Conservation (phyloP, 2,329 filamentous ascomycete genomes). For the Lasiodiplodia gonubiensis region DNA sequence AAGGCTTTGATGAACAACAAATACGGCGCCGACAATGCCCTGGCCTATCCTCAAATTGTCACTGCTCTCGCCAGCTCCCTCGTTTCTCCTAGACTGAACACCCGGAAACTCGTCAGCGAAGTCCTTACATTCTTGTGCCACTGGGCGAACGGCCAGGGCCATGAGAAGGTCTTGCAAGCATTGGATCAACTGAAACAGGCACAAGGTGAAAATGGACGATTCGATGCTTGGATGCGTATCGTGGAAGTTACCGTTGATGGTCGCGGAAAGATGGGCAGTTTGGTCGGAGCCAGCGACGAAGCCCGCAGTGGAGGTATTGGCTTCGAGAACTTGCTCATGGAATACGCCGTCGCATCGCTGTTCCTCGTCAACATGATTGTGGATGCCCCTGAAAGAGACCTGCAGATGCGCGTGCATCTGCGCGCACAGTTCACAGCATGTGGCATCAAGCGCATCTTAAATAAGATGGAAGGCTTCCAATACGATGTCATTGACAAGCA, state of each 20-base stretch:
- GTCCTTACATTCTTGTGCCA: conserved; percentile 95
- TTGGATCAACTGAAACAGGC: conserved; percentile 89
- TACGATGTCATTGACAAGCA: conserved; percentile 99
- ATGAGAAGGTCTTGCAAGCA: conserved; percentile 90
- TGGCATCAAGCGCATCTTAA: conserved; percentile 90
- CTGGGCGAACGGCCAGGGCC: conserved; percentile 87
- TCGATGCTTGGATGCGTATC: conserved; percentile 98
- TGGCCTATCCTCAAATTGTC: conserved; percentile 87
- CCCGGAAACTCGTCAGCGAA: conserved; percentile 92
- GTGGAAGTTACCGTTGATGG: conserved; percentile 97
- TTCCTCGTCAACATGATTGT: conserved; percentile 97
- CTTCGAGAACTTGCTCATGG: conserved; percentile 99
- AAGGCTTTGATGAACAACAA: conserved; percentile 99
- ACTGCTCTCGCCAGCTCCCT: conserved; percentile 85
- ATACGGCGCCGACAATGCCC: conserved; percentile 94
- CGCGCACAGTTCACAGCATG: conserved; percentile 94
- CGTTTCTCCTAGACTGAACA: conserved; percentile 86
- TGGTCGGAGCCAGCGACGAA: conserved; percentile 96
- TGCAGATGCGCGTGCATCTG: conserved; percentile 92
- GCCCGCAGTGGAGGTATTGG: conserved; percentile 94
- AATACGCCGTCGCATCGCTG: conserved; percentile 94
- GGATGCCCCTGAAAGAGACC: conserved; percentile 84
- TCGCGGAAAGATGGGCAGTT: conserved; percentile 96
- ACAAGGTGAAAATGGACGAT: conserved; percentile 90
- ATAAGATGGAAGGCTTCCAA: conserved; percentile 97